A percentile compares a stretch with the other conserved stretches of the same genome.
Evolutionary conservation across 345 rosid genomes (phyloP).

Genomic region (Gossypium raimondii): DNA sequence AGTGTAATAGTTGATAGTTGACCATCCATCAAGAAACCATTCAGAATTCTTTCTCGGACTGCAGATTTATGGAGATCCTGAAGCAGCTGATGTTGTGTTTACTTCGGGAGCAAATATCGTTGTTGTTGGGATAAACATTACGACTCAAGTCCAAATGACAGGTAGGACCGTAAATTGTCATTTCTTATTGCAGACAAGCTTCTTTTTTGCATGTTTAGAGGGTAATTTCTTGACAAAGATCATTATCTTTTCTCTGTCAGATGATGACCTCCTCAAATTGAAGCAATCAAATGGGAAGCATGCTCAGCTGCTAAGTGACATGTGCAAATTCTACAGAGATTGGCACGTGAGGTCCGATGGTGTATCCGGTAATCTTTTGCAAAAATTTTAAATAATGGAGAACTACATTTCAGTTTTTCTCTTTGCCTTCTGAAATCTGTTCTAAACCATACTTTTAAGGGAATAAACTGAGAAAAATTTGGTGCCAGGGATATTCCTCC

Average conservation of each 20-base stretch:
- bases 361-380: conserved; percentile 50
- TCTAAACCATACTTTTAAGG: not conserved
- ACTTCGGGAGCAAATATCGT: conserved; percentile 82
- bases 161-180: conserved; percentile 36
- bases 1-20: not conserved
- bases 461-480: conserved; percentile 10
- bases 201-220: not conserved
- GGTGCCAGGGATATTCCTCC: conserved; percentile 78
- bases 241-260: conserved; percentile 29
- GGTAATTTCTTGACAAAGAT: conserved; percentile 14
- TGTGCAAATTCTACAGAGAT: conserved; percentile 87
- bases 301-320: conserved; percentile 53
- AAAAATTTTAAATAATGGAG: not conserved
- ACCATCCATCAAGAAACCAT: not conserved
- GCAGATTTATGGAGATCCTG: conserved; percentile 93
- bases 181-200: not conserved
- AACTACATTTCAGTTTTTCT: not conserved
- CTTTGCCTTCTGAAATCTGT: not conserved
- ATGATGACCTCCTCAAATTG: conserved; percentile 57
- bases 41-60: conserved; percentile 4
- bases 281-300: conserved; percentile 63
- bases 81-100: conserved; percentile 95
- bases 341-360: conserved; percentile 94
- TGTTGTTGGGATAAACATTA: conserved; percentile 89
- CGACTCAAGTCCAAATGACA: conserved; percentile 77